Evolutionary conservation across 139 green algal genomes (phyloP).

Genomic region (Medakamo hakoo): DNA sequence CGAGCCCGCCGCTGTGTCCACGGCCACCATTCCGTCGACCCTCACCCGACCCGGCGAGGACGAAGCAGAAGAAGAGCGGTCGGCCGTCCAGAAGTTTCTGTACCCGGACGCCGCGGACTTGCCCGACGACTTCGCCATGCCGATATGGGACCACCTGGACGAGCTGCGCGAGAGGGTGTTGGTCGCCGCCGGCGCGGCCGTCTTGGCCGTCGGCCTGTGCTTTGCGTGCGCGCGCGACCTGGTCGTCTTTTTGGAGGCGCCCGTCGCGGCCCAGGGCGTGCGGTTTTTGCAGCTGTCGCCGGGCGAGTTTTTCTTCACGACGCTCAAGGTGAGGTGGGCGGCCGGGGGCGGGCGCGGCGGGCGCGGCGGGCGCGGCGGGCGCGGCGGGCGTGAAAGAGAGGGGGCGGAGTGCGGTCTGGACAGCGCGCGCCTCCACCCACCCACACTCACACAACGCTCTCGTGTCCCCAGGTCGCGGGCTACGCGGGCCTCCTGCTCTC

Average conservation of each 20-base stretch:
- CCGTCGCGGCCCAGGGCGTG: slow-evolving; percentile 77
- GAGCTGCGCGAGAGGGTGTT: slow-evolving; percentile 81
- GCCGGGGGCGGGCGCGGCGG: too few relatives aligned
- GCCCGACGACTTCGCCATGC: slow-evolving; percentile 66
- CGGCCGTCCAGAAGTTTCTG: slow-evolving; percentile 52
- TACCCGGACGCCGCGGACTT: slow-evolving; percentile 68
- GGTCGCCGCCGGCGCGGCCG: slow-evolving; percentile 41
- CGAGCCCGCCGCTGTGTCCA: too few relatives aligned
- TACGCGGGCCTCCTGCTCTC: slow-evolving; percentile 85
- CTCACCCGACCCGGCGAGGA: too few relatives aligned
- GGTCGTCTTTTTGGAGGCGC: slow-evolving; percentile 88
- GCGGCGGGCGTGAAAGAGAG: too few relatives aligned
- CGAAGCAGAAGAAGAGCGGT: too few relatives aligned
- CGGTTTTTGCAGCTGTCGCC: slow-evolving; percentile 94
- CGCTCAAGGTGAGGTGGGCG: slow-evolving; percentile 64
- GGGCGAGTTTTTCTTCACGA: slow-evolving; percentile 99
- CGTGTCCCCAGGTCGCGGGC: slow-evolving; percentile 55
- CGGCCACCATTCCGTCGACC: too few relatives aligned
- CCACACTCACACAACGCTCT: background rate
- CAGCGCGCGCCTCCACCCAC: too few relatives aligned
- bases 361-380: too few relatives aligned
- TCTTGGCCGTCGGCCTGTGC: slow-evolving; percentile 55
- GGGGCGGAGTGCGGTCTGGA: too few relatives aligned
- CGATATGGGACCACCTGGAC: slow-evolving; percentile 93
- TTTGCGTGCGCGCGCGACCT: slow-evolving; percentile 75